Evolutionary conservation across 805 yeast genomes (phyloP), one percentile per base, ranked within the genome.

Genomic region (Cyberlindnera petersonii): DNA sequence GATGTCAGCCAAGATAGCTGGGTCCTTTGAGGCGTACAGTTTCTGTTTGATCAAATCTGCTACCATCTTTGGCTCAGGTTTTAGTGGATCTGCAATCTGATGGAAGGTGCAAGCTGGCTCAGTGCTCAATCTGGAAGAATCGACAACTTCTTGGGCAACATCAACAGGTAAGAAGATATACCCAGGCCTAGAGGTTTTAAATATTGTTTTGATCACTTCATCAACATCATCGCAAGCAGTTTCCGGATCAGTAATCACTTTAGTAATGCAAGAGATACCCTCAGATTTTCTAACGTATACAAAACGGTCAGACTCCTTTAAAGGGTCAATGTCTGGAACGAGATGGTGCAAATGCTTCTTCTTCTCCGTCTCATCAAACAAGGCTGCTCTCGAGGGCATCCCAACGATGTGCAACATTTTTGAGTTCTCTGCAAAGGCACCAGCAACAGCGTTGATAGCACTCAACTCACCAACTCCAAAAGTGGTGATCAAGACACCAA

Each of bases 401-500:
- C 96, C 96, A 14, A 88, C 95, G 48, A 88, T 79, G 61, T 86
- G 95, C 41, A 87, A 66, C 3, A 87, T 65, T 6, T 93, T 93
- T 30, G 82, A 81, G 49, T 70, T 75, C 63, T 87, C 96, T 24
- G 95, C 83, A 64, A 74, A 82, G 0, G 95, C 76, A 35, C 95
- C 95, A 23, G 87, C 70, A 39, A 86, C 65, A 33, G 94, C 95
- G 61, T 86, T 86, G 45, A 86, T 55, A 3, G 95, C 94, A 42
- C 87, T 77, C 46, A 86, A 69, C 59, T 87, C 96, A 41, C 96
- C 96, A 14, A 87, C 96, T 35, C 96, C 96, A 60, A 71, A 85
- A 4, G 96, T 87, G 4, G 69, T 63, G 39, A 76, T 61, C 28
- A 77, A 59, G 16, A 79, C 87, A 37, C 87, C 86, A 6, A 84